A percentile compares a stretch with the other conserved stretches of the same genome.
Evolutionary conservation across 257 asterid genomes (phyloP).

Genomic region (Solanum stenotomum): DNA sequence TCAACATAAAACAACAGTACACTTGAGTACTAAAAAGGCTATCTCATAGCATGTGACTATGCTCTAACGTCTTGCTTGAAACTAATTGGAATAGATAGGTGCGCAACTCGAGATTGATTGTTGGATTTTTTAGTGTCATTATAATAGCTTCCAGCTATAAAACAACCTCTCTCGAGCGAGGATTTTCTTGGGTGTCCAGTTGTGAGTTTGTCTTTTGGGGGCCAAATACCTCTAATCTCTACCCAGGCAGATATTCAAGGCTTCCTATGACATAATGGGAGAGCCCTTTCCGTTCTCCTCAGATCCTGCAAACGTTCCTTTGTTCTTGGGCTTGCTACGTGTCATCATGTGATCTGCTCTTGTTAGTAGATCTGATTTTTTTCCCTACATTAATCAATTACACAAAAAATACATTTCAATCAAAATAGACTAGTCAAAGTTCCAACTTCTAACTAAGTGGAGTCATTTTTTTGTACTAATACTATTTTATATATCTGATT

Average conservation of each 20-base stretch:
- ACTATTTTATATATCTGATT: too few relatives aligned
- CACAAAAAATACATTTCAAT: not conserved
- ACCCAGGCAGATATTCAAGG: not conserved
- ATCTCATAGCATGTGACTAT: not conserved
- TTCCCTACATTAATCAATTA: too few relatives aligned
- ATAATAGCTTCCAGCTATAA: too few relatives aligned
- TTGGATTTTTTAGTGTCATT: too few relatives aligned
- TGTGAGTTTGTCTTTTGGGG: not conserved
- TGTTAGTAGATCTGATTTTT: not conserved
- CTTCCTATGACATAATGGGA: not conserved
- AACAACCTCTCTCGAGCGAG: not conserved
- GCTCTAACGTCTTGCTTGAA: too few relatives aligned
- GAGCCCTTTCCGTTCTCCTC: not conserved
- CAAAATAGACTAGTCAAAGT: not conserved
- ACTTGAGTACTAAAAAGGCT: not conserved
- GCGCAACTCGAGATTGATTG: too few relatives aligned
- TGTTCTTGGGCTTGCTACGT: not conserved
- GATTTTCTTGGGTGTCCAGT: not conserved
- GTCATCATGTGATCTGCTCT: not conserved
- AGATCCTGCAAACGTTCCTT: not conserved
- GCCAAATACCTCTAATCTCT: too few relatives aligned
- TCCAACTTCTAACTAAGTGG: not conserved
- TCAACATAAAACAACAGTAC: not conserved
- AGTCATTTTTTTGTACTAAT: too few relatives aligned
- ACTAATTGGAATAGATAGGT: too few relatives aligned